These are phyloP conservation scores for Cladorrhinum sp. DNA, from an alignment of 2,329 filamentous ascomycete species.

Conservation along the genomic window DNA sequence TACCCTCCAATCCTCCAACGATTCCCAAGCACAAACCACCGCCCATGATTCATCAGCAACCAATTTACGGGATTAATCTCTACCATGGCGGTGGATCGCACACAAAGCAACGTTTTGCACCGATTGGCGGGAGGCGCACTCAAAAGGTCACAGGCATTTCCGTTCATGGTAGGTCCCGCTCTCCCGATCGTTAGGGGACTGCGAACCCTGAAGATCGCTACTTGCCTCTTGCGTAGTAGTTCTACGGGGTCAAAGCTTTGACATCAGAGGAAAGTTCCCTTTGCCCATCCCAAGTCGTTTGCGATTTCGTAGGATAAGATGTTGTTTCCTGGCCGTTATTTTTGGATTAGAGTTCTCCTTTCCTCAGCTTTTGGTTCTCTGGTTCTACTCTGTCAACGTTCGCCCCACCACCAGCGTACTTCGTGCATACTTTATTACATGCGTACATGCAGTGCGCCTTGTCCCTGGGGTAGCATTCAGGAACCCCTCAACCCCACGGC, in stretches of 20 bases:
- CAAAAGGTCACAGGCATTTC: background rate
- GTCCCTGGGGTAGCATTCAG: background rate
- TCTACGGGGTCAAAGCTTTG: background rate
- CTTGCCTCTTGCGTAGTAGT: slow-evolving; percentile 1
- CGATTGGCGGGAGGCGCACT: background rate
- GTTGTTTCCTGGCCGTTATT: background rate
- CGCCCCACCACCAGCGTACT: background rate
- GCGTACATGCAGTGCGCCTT: background rate
- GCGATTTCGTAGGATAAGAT: background rate
- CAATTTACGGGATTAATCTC: background rate
- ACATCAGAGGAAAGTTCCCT: background rate
- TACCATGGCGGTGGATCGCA: slow-evolving; percentile 5
- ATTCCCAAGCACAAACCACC: too few species aligned
- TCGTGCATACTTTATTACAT: background rate
- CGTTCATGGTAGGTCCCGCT: background rate
- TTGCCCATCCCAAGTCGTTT: background rate
- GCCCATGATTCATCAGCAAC: slow-evolving; percentile 7
- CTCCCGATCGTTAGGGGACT: background rate
- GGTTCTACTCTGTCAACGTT: background rate
- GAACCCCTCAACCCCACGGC: background rate
- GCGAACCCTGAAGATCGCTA: slow-evolving; percentile 10
- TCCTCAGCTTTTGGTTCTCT: background rate
- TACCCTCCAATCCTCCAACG: background rate
- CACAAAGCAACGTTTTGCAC: background rate
- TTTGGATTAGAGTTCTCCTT: background rate